Evolutionary conservation across 345 rosid genomes (phyloP), one percentile per base, ranked within the genome.

Genomic region (Populus nigra): DNA sequence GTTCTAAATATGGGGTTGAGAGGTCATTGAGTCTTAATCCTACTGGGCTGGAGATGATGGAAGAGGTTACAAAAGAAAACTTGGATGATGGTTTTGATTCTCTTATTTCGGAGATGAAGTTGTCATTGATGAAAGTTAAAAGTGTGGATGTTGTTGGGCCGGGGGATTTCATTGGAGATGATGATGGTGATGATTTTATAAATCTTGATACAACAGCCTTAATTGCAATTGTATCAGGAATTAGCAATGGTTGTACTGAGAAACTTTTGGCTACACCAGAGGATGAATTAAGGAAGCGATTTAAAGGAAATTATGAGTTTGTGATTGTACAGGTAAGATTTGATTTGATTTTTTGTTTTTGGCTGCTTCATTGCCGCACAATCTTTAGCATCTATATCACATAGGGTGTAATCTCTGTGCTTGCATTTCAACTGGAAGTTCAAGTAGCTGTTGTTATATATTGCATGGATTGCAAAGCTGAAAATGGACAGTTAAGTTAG

Each of bases 151-250:
- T 73, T 57, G 68, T 74, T 72, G 35, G 50, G 17, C 50, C 50
- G 13, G 50, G 50, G 50, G 50, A 15, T 47, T 47, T 47, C 50
- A 13, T 47, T 13, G 50, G 50, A 47, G 50, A 43, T 23, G 53
- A 70, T 13, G 73, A 77, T 63, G 88, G 78, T 53, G 86, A 77
- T 36, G 84, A 85, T 62, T 55, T 87, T 72, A 36, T 91, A 71
- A 95, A 95, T 82, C 89, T 90, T 72, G 96, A 92, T 79, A 92
- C 99, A 1, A 93, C 98, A 17, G 93, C 97, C 66, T 81, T 96
- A 84, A 78, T 96, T 83, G 94, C 99, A 83, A 74, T 91, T 20
- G 93, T 96, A 27, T 96, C 97, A 7, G 98, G 94, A 71, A 92
- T 96, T 78, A 88, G 91, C 75, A 96, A 96, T 76, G 98, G 93